A percentile compares a stretch with the other conserved stretches of the same genome.
Conservation (phyloP, 176 grass and related monocot genomes). For the Eremochloa ophiuroides region DNA sequence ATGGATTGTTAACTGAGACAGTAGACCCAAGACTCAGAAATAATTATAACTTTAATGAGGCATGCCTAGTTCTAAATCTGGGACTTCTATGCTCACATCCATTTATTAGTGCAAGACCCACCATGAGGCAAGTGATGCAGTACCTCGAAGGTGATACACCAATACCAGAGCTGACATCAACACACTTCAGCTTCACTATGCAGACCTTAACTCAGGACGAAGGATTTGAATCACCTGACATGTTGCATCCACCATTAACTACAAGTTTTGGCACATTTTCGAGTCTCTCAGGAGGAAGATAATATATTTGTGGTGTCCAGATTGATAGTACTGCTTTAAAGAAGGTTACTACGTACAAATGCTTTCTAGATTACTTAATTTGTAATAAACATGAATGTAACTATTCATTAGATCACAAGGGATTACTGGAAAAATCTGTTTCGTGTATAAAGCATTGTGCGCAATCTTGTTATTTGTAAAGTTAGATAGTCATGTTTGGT, state of each 20-base stretch:
- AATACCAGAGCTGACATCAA: background rate
- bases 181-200: constrained; percentile 29
- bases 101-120: constrained; percentile 25
- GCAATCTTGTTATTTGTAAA: background rate
- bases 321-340: background rate
- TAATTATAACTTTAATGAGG: background rate
- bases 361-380: background rate
- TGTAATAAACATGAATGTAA: background rate
- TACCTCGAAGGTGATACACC: constrained; percentile 25
- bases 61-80: background rate
- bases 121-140: constrained; percentile 40
- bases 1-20: background rate
- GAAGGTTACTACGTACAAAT: background rate
- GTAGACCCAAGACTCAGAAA: constrained; percentile 9
- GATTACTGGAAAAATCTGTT: background rate
- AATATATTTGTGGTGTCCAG: background rate
- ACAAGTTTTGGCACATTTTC: constrained; percentile 25
- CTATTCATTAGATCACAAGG: background rate
- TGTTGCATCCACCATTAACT: background rate
- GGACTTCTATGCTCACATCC: constrained; percentile 31
- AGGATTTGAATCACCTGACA: background rate
- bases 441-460: background rate
- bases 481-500: background rate
- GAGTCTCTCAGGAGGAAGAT: constrained; percentile 30
- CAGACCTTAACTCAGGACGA: background rate